Evolutionary conservation across 352 stramenopile genomes (phyloP), one percentile per base, ranked within the genome.

Genomic region (Phytopythium montanum): DNA sequence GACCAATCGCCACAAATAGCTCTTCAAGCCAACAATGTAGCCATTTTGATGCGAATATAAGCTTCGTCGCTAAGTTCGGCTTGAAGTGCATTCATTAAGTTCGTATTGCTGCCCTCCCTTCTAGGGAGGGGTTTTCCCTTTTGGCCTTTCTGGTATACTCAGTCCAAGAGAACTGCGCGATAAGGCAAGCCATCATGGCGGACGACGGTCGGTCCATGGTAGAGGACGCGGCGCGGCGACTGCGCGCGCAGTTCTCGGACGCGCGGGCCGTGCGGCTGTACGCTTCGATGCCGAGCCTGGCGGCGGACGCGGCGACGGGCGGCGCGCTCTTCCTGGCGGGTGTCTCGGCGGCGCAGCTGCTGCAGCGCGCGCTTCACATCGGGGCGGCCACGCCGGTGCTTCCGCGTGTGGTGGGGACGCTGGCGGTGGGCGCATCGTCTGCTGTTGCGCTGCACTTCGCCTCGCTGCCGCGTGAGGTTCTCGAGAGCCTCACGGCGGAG

Each of bases 401-500:
- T 2, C 81, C 78, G 45, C 65, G 71, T 28, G 18, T 64, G 10
- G 25, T 88, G 19, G 81, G 80, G 7, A 56, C 56, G 23, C 65
- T 64, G 13, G 76, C 76, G 0, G 77, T 90, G 39, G 74, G 69
- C 26, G 65, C 73, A 3, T 90, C 79, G 2, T 87, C 79, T 0
- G 68, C 69, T 4, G 45, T 67, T 39, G 70, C 68, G 33, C 60
- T 82, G 50, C 78, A 82, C 42, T 87, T 79, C 45, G 76, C 75
- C 8, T 86, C 76, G 7, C 61, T 83, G 5, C 75, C 77, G 23
- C 60, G 74, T 1, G 73, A 85, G 31, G 55, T 80, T 3, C 77
- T 70, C 21, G 73, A 80, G 50, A 56, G 73, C 9, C 21, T 76
- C 13, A 59, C 51, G 13, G 26, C 46, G 5, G 55, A 69, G 55